These are phyloP conservation scores for Ananas comosus DNA, from an alignment of 176 grass and related monocot species.

Conservation along the genomic window DNA sequence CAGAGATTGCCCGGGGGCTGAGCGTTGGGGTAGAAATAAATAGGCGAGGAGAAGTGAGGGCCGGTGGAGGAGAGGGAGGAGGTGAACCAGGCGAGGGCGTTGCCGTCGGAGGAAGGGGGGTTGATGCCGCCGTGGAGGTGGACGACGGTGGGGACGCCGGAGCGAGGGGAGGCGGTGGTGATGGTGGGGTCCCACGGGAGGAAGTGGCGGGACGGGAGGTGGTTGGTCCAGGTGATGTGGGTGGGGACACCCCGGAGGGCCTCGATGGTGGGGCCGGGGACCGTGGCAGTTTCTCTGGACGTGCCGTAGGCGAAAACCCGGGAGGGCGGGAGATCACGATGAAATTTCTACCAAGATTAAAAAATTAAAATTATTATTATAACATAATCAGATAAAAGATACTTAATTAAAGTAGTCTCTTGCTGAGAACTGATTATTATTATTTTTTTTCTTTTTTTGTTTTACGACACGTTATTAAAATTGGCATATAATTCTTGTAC, in stretches of 20 bases:
- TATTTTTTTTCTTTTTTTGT: too few relatives aligned
- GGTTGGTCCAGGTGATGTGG: conserved; percentile 58
- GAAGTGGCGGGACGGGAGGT: conserved; percentile 43
- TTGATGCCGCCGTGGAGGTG: conserved; percentile 92
- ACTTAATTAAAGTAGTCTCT: too few relatives aligned
- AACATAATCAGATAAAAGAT: neutral
- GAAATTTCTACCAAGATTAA: conserved; percentile 48
- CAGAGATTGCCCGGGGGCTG: conserved; percentile 59
- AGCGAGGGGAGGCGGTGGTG: neutral
- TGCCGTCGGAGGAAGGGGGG: conserved; percentile 56
- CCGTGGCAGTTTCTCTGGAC: conserved; percentile 25
- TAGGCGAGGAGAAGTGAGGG: conserved; percentile 22
- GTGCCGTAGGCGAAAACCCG: conserved; percentile 55
- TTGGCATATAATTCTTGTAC: too few relatives aligned
- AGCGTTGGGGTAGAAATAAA: conserved; percentile 46
- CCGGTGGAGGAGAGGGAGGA: conserved; percentile 29
- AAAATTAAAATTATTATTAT: neutral
- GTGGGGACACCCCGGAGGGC: conserved; percentile 43
- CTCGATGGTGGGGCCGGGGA: conserved; percentile 71
- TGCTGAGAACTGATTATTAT: too few relatives aligned
- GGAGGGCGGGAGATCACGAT: conserved; percentile 55
- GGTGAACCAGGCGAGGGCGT: conserved; percentile 73
- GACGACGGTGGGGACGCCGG: conserved; percentile 61
- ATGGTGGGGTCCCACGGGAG: conserved; percentile 54
- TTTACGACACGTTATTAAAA: too few relatives aligned